Evolutionary conservation across 257 asterid genomes (phyloP).

Genomic region (Primulina eburnea): DNA sequence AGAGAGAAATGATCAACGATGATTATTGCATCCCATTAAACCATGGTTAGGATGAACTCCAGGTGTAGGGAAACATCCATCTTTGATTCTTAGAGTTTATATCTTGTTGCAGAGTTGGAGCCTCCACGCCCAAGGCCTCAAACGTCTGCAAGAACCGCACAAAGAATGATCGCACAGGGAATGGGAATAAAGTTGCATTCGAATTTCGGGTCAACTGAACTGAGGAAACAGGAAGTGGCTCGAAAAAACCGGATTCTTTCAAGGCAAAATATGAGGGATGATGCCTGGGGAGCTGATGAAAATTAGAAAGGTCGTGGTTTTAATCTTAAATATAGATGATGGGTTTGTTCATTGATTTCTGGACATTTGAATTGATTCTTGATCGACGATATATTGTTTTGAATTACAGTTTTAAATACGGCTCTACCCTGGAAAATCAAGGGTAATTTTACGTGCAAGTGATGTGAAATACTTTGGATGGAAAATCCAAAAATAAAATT

Average conservation of each 20-base stretch:
- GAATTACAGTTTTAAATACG: no score
- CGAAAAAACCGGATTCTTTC: constrained; percentile 62
- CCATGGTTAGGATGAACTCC: neutral
- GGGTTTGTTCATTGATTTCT: constrained; percentile 1
- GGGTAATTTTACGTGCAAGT: neutral
- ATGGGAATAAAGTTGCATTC: constrained; percentile 81
- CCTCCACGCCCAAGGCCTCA: constrained; percentile 90
- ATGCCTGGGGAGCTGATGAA: constrained; percentile 88
- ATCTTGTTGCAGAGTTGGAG: constrained; percentile 56
- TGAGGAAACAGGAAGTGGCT: constrained; percentile 71
- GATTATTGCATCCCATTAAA: neutral
- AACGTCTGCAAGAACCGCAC: constrained; percentile 91
- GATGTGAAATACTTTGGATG: constrained; percentile 3
- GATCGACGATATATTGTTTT: neutral
- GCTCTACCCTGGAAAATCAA: neutral
- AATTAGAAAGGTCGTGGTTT: constrained; percentile 20
- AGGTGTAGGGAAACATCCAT: neutral
- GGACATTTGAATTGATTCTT: neutral
- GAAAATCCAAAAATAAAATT: no score
- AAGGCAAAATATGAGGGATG: constrained; percentile 72
- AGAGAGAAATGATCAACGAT: no score
- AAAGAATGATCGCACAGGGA: constrained; percentile 76
- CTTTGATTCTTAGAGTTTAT: neutral
- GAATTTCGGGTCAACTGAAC: constrained; percentile 51
- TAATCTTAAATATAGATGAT: neutral